Base-by-base conservation (phyloP, 1,284 basidiomycete genomes). In the Crucibulum parvulum region DNA sequence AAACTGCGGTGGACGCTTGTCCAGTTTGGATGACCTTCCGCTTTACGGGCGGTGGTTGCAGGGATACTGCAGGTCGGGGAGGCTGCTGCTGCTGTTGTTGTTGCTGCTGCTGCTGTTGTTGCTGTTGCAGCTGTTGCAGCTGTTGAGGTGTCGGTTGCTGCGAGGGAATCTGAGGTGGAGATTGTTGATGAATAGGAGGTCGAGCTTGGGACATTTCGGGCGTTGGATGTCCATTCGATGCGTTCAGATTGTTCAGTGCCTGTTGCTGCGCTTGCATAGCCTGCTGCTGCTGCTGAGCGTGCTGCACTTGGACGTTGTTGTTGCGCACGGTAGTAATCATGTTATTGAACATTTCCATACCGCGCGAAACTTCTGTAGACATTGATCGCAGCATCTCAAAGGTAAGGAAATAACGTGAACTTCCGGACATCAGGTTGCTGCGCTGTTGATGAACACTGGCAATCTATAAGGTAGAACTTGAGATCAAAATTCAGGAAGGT, bases 381-480 rank as follows among this genome's bases (percentile, higher is more conserved):
- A 89, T 85, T 39, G 55, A 70, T 47, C 81, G 80, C 38, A 91
- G 73, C 31, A 71, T 75, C 0, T 78, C 69, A 10, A 85, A 58
- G 37, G 69, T 73, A 16, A 89, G 65, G 41, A 89, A 79, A 64
- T 81, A 89, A 45, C 83, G 84, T 34, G 86, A 84, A 55, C 75
- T 78, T 8, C 75, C 69, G 8, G 74, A 73, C 2, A 79, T 70
- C 15, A 86, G 65, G 58, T 87, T 72, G 6, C 67, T 69, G 37
- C 84, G 76, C 75, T 92, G 90, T 51, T 80, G 80, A 46, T 77
- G 73, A 16, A 85, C 82, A 4, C 83, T 81, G 53, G 79, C 67
- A 50, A 84, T 81, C 88, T 91, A 56, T 8, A 64, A 50, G 55
- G 52, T 9, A 53, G 13, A 24, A 62, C 57, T 34, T 41, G 53